A percentile compares a stretch with the other conserved stretches of the same genome.
Evolutionary conservation across 2,329 filamentous ascomycete species (phyloP).

Genomic region (Diaporthe helianthi): DNA sequence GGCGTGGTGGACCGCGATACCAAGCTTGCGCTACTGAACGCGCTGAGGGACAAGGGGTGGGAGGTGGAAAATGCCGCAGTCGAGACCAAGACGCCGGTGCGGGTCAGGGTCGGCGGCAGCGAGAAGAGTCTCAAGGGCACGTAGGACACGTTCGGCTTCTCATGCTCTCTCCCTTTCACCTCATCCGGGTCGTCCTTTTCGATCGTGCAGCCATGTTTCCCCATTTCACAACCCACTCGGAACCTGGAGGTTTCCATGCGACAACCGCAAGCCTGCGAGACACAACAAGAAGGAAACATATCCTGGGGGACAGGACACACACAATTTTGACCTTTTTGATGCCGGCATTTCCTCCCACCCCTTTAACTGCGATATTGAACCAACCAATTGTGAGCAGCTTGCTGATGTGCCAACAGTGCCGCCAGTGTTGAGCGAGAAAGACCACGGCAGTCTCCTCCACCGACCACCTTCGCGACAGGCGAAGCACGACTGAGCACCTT

Average conservation of each 20-base stretch:
- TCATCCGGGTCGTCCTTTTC: neutral
- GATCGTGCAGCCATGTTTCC: neutral
- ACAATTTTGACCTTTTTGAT: neutral
- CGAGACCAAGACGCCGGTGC: conserved; percentile 66
- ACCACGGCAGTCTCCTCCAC: conserved; percentile 19
- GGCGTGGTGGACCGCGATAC: conserved; percentile 50
- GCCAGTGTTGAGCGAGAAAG: conserved; percentile 23
- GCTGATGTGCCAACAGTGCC: conserved; percentile 30
- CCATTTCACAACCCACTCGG: neutral
- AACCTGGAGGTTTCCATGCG: neutral
- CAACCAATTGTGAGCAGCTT: neutral
- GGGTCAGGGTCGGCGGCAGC: conserved; percentile 45
- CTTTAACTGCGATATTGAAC: neutral
- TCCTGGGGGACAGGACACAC: neutral
- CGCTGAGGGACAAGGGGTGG: conserved; percentile 64
- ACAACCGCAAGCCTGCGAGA: neutral
- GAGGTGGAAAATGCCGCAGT: conserved; percentile 68
- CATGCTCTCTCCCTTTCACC: neutral
- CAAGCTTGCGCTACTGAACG: conserved; percentile 44
- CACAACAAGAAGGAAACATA: no score
- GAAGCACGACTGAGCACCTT: conserved; percentile 29
- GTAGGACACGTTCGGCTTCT: conserved; percentile 31
- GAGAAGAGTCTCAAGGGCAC: conserved; percentile 39
- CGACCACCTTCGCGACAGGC: conserved; percentile 23
- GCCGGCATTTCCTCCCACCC: neutral